Evolutionary conservation across 139 green algal species (phyloP).

Genomic region (Zygnema circumcarinatum): DNA sequence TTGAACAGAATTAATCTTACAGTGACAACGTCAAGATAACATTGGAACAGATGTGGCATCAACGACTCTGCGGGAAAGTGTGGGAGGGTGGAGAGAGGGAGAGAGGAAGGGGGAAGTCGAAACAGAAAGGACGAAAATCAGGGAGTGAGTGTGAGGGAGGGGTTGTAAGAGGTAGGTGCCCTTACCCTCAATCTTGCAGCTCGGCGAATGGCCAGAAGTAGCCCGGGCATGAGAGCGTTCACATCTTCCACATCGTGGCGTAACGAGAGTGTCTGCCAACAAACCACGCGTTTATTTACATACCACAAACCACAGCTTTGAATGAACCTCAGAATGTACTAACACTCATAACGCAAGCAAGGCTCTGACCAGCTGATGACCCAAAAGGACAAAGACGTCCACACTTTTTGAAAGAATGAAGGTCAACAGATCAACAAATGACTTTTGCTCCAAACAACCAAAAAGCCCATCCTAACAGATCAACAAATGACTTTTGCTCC

Average conservation of each 20-base stretch:
- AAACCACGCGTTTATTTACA: not conserved
- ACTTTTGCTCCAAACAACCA: too few relatives aligned
- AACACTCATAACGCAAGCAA: too few relatives aligned
- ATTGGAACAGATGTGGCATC: not conserved
- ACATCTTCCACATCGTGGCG: slow-evolving; percentile 27
- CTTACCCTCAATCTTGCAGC: slow-evolving; percentile 27
- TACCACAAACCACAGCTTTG: not conserved
- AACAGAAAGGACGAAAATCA: slow-evolving; percentile 3
- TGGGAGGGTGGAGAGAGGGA: not conserved
- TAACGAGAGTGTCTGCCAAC: slow-evolving; percentile 2
- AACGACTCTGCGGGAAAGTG: not conserved
- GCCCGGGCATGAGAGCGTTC: slow-evolving; percentile 38
- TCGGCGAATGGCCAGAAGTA: slow-evolving; percentile 45
- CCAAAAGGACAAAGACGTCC: too few relatives aligned
- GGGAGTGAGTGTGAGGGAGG: not conserved
- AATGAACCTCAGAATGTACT: too few relatives aligned
- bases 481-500: too few relatives aligned
- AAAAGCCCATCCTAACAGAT: too few relatives aligned
- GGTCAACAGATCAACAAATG: too few relatives aligned
- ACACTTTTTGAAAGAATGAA: too few relatives aligned
- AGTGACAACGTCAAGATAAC: not conserved
- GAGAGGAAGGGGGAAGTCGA: not conserved
- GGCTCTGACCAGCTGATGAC: too few relatives aligned
- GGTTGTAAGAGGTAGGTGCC: not conserved
- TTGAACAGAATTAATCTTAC: not conserved